Evolutionary conservation across 1,284 basidiomycete species (phyloP).

Genomic region (Ustilago cynodontis): DNA sequence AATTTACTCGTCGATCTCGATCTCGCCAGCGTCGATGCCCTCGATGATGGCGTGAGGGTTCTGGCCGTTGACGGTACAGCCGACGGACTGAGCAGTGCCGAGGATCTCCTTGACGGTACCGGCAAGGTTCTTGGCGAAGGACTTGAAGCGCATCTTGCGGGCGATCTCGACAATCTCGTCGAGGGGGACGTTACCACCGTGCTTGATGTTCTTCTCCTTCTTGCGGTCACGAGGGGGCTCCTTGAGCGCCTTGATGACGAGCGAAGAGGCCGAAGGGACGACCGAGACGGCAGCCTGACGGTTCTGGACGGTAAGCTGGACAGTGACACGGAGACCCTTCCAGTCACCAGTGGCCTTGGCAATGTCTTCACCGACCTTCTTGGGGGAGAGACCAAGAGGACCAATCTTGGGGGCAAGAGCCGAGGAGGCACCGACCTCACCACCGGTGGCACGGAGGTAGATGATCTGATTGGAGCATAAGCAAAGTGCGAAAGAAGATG

Average conservation of each 20-base stretch:
- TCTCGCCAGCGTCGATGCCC: slow-evolving; percentile 92
- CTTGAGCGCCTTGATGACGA: slow-evolving; percentile 98
- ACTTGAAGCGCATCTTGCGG: slow-evolving; percentile 96
- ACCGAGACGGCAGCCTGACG: slow-evolving; percentile 97
- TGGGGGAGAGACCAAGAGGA: slow-evolving; percentile 99
- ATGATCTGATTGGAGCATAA: slow-evolving; percentile 77
- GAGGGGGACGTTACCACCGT: slow-evolving; percentile 92
- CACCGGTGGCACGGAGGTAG: slow-evolving; percentile 98
- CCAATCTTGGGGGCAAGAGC: slow-evolving; percentile 99
- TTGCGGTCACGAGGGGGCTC: slow-evolving; percentile 99
- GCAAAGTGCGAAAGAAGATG: slow-evolving; percentile 2
- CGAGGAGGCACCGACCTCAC: slow-evolving; percentile 99
- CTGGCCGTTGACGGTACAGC: slow-evolving; percentile 95
- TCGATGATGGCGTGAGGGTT: slow-evolving; percentile 96
- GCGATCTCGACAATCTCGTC: slow-evolving; percentile 97
- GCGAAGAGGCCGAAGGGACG: slow-evolving; percentile 96
- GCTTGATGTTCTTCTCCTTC: slow-evolving; percentile 99
- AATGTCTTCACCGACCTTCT: slow-evolving; percentile 99
- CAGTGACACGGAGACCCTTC: slow-evolving; percentile 99
- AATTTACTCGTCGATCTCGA: slow-evolving; percentile 73
- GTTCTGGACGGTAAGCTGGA: slow-evolving; percentile 99
- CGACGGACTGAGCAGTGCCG: slow-evolving; percentile 81
- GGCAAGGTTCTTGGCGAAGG: slow-evolving; percentile 89
- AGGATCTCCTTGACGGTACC: slow-evolving; percentile 83
- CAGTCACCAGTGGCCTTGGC: slow-evolving; percentile 98